These are phyloP conservation scores for Cephalotrichum gorgonifer DNA, from an alignment of 2,329 filamentous ascomycete genomes.

Conservation along the genomic window DNA sequence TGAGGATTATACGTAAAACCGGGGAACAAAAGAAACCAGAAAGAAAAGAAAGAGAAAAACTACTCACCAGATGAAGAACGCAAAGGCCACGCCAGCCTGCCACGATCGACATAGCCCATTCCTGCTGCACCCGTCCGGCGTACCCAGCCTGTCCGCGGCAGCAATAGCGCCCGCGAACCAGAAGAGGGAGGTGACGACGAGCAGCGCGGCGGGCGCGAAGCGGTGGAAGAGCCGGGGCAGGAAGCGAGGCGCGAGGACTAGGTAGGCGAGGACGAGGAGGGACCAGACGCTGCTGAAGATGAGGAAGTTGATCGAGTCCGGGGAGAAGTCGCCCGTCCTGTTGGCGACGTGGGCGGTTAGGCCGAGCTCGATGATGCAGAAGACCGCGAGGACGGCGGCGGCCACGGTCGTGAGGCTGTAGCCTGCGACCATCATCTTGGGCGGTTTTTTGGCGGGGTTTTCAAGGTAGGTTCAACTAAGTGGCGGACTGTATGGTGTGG, in stretches of 20 bases:
- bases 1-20: too few relatives aligned
- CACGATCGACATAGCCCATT: constrained; percentile 44
- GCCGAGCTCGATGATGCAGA: constrained; percentile 66
- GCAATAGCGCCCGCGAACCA: constrained; percentile 86
- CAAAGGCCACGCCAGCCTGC: constrained; percentile 56
- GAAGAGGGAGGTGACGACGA: constrained; percentile 69
- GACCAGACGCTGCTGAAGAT: constrained; percentile 74
- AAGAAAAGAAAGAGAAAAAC: constrained; percentile 1
- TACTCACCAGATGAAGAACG: constrained; percentile 50
- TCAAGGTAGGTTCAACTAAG: too few relatives aligned
- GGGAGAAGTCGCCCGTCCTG: constrained; percentile 19
- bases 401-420: background rate
- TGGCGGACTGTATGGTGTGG: background rate
- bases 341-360: constrained; percentile 60
- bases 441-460: background rate
- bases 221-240: constrained; percentile 51
- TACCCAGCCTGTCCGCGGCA: constrained; percentile 54
- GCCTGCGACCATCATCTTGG: background rate
- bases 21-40: constrained; percentile 11
- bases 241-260: constrained; percentile 57
- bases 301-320: constrained; percentile 57
- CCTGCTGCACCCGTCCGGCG: constrained; percentile 38
- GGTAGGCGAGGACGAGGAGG: constrained; percentile 58
- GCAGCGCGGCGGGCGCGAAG: constrained; percentile 54
- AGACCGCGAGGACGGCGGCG: constrained; percentile 27